A percentile compares a stretch with the other conserved stretches of the same genome.
Evolutionary conservation across 2,329 filamentous ascomycete species (phyloP).

Genomic region (Neofusicoccum laricinum): DNA sequence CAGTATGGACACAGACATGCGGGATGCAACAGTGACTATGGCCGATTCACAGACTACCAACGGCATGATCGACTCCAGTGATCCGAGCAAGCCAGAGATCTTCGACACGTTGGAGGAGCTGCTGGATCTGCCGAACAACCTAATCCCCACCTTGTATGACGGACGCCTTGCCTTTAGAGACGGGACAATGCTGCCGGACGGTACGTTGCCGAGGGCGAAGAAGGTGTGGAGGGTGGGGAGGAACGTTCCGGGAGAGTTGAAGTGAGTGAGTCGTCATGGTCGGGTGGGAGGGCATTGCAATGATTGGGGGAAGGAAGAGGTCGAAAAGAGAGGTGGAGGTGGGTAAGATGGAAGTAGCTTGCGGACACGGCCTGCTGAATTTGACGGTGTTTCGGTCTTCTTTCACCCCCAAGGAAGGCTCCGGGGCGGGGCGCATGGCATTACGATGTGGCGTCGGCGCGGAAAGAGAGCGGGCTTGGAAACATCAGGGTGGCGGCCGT

Average conservation of each 20-base stretch:
- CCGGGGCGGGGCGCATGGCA: too few relatives aligned
- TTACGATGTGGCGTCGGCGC: too few relatives aligned
- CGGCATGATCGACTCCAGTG: neutral
- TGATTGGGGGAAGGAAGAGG: too few relatives aligned
- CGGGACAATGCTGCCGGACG: constrained; percentile 23
- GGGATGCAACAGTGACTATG: neutral
- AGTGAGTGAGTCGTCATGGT: neutral
- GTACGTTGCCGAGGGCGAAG: constrained; percentile 12
- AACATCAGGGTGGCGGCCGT: too few relatives aligned
- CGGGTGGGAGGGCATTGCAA: too few relatives aligned
- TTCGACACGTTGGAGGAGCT: constrained; percentile 19
- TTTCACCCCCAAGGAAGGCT: too few relatives aligned
- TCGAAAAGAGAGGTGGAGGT: too few relatives aligned
- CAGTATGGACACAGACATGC: neutral
- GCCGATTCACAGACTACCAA: too few relatives aligned
- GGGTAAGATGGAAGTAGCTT: too few relatives aligned
- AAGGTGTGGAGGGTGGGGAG: constrained; percentile 14
- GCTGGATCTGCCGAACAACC: constrained; percentile 24
- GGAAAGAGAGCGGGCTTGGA: too few relatives aligned
- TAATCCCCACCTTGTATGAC: constrained; percentile 27
- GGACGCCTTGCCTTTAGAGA: constrained; percentile 30
- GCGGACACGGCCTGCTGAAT: too few relatives aligned
- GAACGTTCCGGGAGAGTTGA: constrained; percentile 17
- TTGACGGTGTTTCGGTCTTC: too few relatives aligned
- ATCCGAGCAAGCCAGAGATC: neutral